Evolutionary conservation across 768 basidiomycete genomes (phyloP).

Genomic region (Pleurotus eryngii): DNA sequence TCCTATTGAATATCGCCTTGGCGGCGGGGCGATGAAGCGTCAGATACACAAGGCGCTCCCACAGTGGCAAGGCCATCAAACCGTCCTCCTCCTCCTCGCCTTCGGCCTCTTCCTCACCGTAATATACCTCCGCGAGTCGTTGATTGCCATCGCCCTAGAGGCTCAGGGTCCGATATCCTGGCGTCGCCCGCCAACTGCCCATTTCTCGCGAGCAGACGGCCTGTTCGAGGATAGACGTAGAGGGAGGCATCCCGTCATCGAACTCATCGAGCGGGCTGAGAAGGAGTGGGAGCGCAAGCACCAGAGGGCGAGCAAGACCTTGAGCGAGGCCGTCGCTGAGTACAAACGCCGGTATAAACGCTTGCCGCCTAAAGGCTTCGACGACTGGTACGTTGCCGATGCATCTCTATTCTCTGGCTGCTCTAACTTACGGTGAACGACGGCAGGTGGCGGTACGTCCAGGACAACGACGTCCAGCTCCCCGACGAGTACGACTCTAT

Average conservation of each 20-base stretch:
- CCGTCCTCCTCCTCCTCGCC: neutral
- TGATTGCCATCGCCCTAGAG: neutral
- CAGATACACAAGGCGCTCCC: too few species aligned
- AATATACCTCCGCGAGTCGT: neutral
- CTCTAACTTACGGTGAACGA: neutral
- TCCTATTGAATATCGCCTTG: too few species aligned
- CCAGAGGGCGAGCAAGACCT: slow-evolving; percentile 64
- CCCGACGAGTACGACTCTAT: slow-evolving; percentile 85
- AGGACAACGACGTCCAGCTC: slow-evolving; percentile 63
- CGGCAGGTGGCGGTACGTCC: slow-evolving; percentile 46
- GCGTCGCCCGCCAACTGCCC: slow-evolving; percentile 18
- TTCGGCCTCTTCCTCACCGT: neutral
- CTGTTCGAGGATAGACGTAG: slow-evolving; percentile 36
- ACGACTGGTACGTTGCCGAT: slow-evolving; percentile 66
- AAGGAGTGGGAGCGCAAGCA: slow-evolving; percentile 58
- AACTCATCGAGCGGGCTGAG: slow-evolving; percentile 72
- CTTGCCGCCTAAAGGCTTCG: slow-evolving; percentile 81
- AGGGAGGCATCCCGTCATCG: slow-evolving; percentile 71
- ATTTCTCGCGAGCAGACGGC: slow-evolving; percentile 35
- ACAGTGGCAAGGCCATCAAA: neutral
- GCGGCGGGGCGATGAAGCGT: too few species aligned
- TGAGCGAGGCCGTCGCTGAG: slow-evolving; percentile 73
- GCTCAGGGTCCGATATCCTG: neutral
- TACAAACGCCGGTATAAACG: slow-evolving; percentile 75
- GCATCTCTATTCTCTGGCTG: slow-evolving; percentile 20